phyloP scores from a whole-genome alignment of 148 eudicot genomes.

The Polygonum maritimum region DNA sequence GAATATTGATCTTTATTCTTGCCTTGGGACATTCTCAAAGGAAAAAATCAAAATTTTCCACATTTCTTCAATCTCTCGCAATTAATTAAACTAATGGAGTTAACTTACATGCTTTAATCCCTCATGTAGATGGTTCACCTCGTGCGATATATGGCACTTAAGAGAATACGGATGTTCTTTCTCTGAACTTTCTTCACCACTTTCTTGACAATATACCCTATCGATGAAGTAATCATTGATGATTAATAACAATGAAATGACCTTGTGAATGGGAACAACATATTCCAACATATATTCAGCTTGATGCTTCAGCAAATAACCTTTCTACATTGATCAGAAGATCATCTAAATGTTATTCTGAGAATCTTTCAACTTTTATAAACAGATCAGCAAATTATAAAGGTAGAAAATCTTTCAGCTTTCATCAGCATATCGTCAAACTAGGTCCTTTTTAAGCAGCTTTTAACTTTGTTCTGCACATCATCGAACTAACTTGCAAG shows the following conservation, averaged over 20 bases:
- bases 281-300: not conserved
- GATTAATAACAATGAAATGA: not conserved
- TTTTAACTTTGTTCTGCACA: not conserved
- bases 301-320: not conserved
- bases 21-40: not conserved
- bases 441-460: not conserved
- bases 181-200: conserved; percentile 95
- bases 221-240: not conserved
- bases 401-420: not conserved
- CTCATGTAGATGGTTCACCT: conserved; percentile 95
- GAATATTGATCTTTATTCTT: not conserved
- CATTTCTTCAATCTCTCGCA: not conserved
- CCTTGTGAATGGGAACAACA: not conserved
- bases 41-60: not conserved
- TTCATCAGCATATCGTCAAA: not conserved
- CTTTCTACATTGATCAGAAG: not conserved
- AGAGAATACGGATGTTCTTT: conserved; percentile 73
- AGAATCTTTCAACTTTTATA: not conserved
- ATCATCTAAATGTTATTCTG: not conserved
- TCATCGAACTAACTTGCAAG: not conserved
- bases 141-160: conserved; percentile 96
- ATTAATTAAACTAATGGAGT: not conserved
- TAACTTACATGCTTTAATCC: conserved; percentile 83
- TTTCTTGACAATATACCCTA: conserved; percentile 95
- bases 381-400: not conserved